Evolutionary conservation across 208 protist genomes (phyloP).

Genomic region (Crithidia mellificae): DNA sequence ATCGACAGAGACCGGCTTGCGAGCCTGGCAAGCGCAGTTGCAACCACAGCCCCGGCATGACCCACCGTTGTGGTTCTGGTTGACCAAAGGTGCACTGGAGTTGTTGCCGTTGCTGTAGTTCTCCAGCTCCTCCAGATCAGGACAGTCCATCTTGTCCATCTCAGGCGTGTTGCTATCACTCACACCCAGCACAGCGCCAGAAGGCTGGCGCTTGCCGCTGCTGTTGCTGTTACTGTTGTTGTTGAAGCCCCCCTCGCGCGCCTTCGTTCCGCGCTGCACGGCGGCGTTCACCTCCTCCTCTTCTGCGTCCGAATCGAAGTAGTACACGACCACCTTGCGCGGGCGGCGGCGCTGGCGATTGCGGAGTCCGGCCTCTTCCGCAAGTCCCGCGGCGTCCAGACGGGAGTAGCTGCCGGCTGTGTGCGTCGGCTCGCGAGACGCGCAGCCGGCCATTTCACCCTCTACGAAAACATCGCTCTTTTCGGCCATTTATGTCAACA

Average conservation of each 20-base stretch:
- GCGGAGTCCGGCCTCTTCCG: not conserved
- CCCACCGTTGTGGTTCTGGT: too few relatives aligned
- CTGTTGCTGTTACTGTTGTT: not conserved
- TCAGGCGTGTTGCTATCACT: not conserved
- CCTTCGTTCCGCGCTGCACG: not conserved
- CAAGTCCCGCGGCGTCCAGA: not conserved
- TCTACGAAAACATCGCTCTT: not conserved
- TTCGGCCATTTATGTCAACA: not conserved
- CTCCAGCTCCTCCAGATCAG: constrained; percentile 7
- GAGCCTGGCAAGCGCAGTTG: constrained; percentile 5
- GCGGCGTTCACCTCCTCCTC: not conserved
- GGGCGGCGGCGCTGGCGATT: constrained; percentile 20
- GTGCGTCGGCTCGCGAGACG: constrained; percentile 3
- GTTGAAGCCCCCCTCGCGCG: not conserved
- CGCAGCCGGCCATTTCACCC: not conserved
- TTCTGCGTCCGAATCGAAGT: constrained; percentile 27
- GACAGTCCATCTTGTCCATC: not conserved
- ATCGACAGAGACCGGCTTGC: constrained; percentile 16
- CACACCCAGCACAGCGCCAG: not conserved
- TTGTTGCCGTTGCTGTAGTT: not conserved
- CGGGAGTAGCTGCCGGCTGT: not conserved
- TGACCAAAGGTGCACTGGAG: not conserved
- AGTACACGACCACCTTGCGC: constrained; percentile 37
- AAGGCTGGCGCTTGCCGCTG: too few relatives aligned
- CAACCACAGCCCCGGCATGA: too few relatives aligned